Conservation (phyloP, 1,284 basidiomycete genomes). For the Leccinum huronense region DNA sequence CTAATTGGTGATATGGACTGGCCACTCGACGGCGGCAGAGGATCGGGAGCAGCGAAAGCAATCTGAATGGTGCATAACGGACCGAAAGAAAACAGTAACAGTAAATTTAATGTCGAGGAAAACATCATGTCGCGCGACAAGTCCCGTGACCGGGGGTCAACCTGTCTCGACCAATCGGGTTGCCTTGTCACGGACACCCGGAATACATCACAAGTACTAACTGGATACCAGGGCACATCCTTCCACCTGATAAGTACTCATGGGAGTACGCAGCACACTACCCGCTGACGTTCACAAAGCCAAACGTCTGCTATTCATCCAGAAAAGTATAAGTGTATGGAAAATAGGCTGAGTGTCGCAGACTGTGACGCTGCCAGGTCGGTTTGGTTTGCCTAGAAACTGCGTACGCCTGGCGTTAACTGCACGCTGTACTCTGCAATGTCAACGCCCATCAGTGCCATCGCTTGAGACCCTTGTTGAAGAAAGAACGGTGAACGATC, state of each 20-base stretch:
- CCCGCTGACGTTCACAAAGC: slow-evolving; percentile 58
- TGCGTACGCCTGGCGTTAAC: slow-evolving; percentile 37
- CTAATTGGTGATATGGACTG: too few species aligned
- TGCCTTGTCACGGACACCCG: too few species aligned
- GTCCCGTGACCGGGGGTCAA: too few species aligned
- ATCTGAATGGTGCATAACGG: too few species aligned
- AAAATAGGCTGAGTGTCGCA: slow-evolving; percentile 61
- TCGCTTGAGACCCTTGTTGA: slow-evolving; percentile 36
- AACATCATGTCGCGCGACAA: too few species aligned
- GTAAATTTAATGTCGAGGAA: too few species aligned
- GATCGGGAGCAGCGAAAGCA: too few species aligned
- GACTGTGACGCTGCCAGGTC: slow-evolving; percentile 45
- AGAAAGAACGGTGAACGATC: slow-evolving; percentile 57
- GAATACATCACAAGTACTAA: slow-evolving; percentile 48
- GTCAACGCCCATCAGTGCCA: slow-evolving; percentile 39
- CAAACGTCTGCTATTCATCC: slow-evolving; percentile 50
- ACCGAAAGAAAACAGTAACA: too few species aligned
- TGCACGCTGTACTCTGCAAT: slow-evolving; percentile 54
- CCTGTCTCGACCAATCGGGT: too few species aligned
- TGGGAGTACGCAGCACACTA: slow-evolving; percentile 56
- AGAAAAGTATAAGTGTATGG: slow-evolving; percentile 45
- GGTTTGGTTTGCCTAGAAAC: slow-evolving; percentile 43
- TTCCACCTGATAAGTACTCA: slow-evolving; percentile 48
- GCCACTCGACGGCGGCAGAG: too few species aligned
- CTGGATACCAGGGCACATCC: slow-evolving; percentile 61